A percentile compares a stretch with the other conserved stretches of the same genome.
Evolutionary conservation across 108 stramenopile species (phyloP).

Genomic region (Asterionellopsis glacialis): DNA sequence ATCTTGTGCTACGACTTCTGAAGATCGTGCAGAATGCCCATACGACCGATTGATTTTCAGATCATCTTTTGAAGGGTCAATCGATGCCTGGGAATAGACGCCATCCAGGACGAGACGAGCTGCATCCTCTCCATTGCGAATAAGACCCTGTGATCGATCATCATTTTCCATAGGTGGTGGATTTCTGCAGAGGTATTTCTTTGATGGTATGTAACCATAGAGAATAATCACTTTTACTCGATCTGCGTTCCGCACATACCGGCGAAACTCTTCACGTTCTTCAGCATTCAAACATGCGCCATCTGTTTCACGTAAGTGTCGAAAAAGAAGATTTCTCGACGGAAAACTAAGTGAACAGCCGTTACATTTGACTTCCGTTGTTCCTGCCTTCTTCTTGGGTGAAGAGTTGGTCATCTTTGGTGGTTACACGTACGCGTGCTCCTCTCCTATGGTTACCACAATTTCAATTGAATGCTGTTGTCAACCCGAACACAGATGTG

Average conservation of each 20-base stretch:
- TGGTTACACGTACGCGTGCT: no score
- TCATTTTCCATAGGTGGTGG: neutral
- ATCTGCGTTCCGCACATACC: conserved; percentile 30
- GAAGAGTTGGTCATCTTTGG: no score
- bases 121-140: conserved; percentile 50
- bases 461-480: no score
- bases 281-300: conserved; percentile 56
- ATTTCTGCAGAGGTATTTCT: neutral
- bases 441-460: no score
- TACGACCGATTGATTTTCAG: conserved; percentile 68
- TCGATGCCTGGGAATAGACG: neutral
- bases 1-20: conserved; percentile 58
- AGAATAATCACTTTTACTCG: conserved; percentile 58
- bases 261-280: conserved; percentile 42
- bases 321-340: conserved; percentile 62
- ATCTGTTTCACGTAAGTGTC: conserved; percentile 52
- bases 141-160: neutral
- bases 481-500: no score
- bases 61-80: neutral
- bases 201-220: conserved; percentile 62
- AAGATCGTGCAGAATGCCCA: conserved; percentile 36
- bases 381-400: neutral
- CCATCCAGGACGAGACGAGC: conserved; percentile 36
- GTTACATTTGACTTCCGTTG: conserved; percentile 16
- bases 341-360: conserved; percentile 54